A percentile compares a stretch with the other conserved stretches of the same genome.
Conservation (phyloP, 2,329 filamentous ascomycete genomes). For the Davidsoniella virescens region DNA sequence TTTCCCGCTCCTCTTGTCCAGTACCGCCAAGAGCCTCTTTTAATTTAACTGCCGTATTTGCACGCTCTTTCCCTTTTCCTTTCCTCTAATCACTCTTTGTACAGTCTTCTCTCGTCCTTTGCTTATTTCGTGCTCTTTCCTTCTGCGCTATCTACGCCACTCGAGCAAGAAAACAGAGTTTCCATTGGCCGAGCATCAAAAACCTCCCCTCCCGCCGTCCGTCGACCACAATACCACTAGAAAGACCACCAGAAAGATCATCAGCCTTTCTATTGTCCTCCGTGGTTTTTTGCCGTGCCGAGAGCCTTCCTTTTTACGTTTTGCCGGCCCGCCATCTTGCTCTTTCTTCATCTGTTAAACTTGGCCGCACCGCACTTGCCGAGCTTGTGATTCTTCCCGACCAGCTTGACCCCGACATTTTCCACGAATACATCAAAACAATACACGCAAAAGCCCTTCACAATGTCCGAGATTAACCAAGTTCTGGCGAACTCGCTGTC, state of each 20-base stretch:
- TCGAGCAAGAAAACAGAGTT: neutral
- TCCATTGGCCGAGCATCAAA: too few species aligned
- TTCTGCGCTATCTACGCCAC: conserved; percentile 13
- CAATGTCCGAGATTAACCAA: conserved; percentile 84
- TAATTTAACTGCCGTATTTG: neutral
- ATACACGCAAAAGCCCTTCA: conserved; percentile 32
- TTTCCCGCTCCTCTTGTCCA: neutral
- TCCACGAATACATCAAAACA: conserved; percentile 6
- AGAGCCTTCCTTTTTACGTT: conserved; percentile 9
- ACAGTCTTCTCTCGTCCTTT: neutral
- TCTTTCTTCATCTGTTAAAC: conserved; percentile 4
- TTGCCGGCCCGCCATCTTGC: neutral
- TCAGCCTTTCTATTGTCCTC: conserved; percentile 13
- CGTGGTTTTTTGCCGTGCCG: conserved; percentile 7
- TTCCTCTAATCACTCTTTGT: neutral
- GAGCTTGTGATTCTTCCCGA: neutral
- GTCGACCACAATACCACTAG: too few species aligned
- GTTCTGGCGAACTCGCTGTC: conserved; percentile 96
- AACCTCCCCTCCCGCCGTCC: too few species aligned
- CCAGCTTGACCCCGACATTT: conserved; percentile 3
- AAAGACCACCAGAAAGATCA: neutral
- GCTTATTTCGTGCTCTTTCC: neutral
- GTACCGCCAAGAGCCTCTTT: neutral
- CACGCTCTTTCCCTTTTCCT: neutral
- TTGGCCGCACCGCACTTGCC: neutral